Base-by-base conservation (phyloP, 352 stramenopile genomes). In the Globisporangium sylvaticum region DNA sequence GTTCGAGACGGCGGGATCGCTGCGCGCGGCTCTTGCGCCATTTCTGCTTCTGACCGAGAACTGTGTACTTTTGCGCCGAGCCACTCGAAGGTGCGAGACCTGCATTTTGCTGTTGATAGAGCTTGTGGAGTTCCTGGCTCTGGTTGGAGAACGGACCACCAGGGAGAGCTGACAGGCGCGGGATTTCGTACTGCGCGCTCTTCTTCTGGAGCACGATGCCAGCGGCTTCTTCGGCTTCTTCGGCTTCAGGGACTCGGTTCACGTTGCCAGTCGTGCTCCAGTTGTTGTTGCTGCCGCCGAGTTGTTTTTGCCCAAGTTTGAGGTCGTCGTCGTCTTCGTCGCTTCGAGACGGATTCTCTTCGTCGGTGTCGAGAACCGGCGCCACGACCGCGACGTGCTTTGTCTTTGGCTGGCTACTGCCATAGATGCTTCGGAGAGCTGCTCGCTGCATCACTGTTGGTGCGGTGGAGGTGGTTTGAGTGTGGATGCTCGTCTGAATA, bases 41-140 rank as follows among this genome's bases (percentile, higher is more conserved):
- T 54, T 88, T 74, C 20, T 88, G 74, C 56, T 91, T 91, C 56
- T 90, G 83, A 0, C 83, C 81, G 0, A 91, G 67, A 20, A 89
- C 77, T 1, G 73, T 75, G 60, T 80, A 86, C 55, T 85, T 88
- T 6, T 62, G 61, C 20, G 69, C 44, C 0, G 50, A 62, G 5
- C 1, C 48, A 55, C n/a, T n/a, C n/a, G 69, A 68, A 2, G 24
- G 58, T 76, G 66, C n/a, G 4, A 76, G 66, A 14, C 77, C 34
- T 85, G 10, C 12, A 42, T 77, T 15, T 84, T 52, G 48, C 12
- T 60, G 29, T 6, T 53, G n/a, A 32, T 57, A 29, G 31, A 60
- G 29, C 29, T 60, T 55, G 29, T 22, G 4, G 4, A 46, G 14
- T 6, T 69, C 55, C 7, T 69, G 55, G 24, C 63, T 69, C 20